Evolutionary conservation across 1,284 basidiomycete species (phyloP).

Genomic region (Irpex lacteus): DNA sequence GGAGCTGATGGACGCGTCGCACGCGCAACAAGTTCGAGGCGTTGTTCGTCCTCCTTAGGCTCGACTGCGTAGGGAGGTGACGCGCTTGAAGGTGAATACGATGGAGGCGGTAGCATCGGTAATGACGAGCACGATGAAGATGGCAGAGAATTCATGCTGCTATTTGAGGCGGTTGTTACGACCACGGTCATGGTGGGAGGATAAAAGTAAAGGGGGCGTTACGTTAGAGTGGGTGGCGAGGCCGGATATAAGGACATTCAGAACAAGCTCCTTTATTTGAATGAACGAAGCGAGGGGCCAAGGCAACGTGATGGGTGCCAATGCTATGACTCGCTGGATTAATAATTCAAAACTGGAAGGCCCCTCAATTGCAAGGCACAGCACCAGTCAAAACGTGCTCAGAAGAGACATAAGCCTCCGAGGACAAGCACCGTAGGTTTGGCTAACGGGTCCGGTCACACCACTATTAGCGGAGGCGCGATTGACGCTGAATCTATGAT

Average conservation of each 20-base stretch:
- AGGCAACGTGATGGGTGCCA: not conserved
- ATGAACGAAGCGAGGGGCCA: not conserved
- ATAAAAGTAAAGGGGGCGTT: not conserved
- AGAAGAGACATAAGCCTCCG: not conserved
- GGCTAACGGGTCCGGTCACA: not conserved
- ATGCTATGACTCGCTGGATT: not conserved
- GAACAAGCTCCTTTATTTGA: not conserved
- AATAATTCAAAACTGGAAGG: not conserved
- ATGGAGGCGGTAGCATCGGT: slow-evolving; percentile 14
- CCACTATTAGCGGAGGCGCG: not conserved
- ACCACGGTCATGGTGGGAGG: not conserved
- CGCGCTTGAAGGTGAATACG: slow-evolving; percentile 25
- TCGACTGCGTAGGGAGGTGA: slow-evolving; percentile 26
- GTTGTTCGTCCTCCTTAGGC: slow-evolving; percentile 24
- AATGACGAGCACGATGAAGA: slow-evolving; percentile 23
- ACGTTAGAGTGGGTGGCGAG: not conserved
- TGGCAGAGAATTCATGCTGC: slow-evolving; percentile 12
- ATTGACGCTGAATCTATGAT: not conserved
- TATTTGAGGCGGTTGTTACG: slow-evolving; percentile 1
- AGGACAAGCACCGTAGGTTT: not conserved
- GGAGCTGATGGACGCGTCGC: slow-evolving; percentile 7
- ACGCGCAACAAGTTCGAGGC: slow-evolving; percentile 25
- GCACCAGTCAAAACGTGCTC: slow-evolving; percentile 3
- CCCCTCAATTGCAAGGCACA: not conserved
- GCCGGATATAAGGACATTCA: not conserved